Evolutionary conservation across 2,329 filamentous ascomycete species (phyloP).

Genomic region (Epichloe uncinata): DNA sequence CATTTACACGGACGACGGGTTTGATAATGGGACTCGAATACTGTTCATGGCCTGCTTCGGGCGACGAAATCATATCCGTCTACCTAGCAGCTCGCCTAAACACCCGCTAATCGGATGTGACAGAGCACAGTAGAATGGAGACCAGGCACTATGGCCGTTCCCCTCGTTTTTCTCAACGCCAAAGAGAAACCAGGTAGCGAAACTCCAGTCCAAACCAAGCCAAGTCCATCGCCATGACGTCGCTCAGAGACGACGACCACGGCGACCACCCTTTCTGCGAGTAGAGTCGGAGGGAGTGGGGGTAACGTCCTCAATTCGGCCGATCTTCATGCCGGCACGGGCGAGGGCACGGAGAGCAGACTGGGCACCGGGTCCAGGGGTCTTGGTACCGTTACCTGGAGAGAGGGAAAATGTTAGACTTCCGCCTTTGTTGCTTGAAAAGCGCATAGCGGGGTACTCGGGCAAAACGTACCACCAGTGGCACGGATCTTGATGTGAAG

Average conservation of each 20-base stretch:
- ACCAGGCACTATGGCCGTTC: conserved; percentile 57
- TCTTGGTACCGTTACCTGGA: conserved; percentile 96
- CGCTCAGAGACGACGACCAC: conserved; percentile 97
- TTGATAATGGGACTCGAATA: conserved; percentile 17
- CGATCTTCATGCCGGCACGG: conserved; percentile 99
- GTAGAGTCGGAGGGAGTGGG: conserved; percentile 98
- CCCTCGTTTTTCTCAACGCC: conserved; percentile 59
- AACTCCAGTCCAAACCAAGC: conserved; percentile 24
- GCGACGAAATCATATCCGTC: conserved; percentile 31
- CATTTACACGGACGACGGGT: conserved; percentile 1
- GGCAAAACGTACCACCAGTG: conserved; percentile 65
- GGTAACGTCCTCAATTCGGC: conserved; percentile 98
- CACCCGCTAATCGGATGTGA: conserved; percentile 15
- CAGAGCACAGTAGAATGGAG: conserved; percentile 42
- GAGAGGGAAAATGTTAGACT: conserved; percentile 1
- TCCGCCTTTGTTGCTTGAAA: neutral
- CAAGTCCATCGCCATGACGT: conserved; percentile 9
- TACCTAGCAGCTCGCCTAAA: conserved; percentile 20
- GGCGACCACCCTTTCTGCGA: conserved; percentile 99
- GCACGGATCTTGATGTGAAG: conserved; percentile 99
- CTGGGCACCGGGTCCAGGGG: conserved; percentile 96
- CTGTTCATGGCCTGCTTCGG: conserved; percentile 30
- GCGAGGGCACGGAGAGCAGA: conserved; percentile 97
- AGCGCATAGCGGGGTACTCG: neutral
- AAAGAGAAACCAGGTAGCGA: conserved; percentile 40